These are phyloP conservation scores for Fusarium buxicola DNA, from an alignment of 2,329 filamentous ascomycete genomes.

Conservation along the genomic window DNA sequence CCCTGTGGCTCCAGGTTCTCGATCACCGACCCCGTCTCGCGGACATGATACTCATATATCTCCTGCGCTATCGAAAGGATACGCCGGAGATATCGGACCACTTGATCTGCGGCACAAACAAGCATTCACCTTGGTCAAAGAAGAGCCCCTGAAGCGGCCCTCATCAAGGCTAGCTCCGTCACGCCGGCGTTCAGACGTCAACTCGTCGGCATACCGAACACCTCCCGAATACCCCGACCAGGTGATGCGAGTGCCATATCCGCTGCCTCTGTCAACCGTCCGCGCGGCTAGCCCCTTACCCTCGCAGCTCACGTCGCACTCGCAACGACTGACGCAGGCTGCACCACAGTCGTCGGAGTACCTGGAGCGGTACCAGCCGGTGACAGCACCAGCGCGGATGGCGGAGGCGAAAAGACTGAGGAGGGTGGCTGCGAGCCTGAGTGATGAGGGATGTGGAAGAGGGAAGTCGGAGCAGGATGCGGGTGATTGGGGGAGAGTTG, in stretches of 20 bases:
- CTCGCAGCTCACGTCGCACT: slow-evolving; percentile 30
- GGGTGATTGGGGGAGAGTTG: slow-evolving; percentile 38
- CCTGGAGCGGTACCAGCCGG: slow-evolving; percentile 49
- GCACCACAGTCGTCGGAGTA: slow-evolving; percentile 50
- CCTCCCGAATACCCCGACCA: slow-evolving; percentile 47
- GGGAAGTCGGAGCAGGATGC: slow-evolving; percentile 9
- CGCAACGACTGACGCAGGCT: slow-evolving; percentile 19
- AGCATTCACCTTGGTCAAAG: slow-evolving; percentile 44
- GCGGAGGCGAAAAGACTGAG: slow-evolving; percentile 23
- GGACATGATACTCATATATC: not conserved
- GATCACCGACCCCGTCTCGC: slow-evolving; percentile 9
- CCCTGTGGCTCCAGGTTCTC: not conserved
- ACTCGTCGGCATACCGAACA: slow-evolving; percentile 47
- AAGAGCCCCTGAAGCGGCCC: slow-evolving; percentile 55
- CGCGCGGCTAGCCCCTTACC: slow-evolving; percentile 30
- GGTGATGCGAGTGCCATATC: slow-evolving; percentile 23
- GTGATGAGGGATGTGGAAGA: slow-evolving; percentile 15
- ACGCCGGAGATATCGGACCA: slow-evolving; percentile 2
- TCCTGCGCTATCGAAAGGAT: slow-evolving; percentile 1
- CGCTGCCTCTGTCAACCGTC: slow-evolving; percentile 27
- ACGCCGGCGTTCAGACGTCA: slow-evolving; percentile 35
- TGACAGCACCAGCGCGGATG: slow-evolving; percentile 10
- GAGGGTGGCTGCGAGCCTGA: slow-evolving; percentile 19
- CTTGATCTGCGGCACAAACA: slow-evolving; percentile 30
- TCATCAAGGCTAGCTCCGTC: slow-evolving; percentile 49